Evolutionary conservation across 2,329 filamentous ascomycete genomes (phyloP).

Genomic region (Fusarium penzigii): DNA sequence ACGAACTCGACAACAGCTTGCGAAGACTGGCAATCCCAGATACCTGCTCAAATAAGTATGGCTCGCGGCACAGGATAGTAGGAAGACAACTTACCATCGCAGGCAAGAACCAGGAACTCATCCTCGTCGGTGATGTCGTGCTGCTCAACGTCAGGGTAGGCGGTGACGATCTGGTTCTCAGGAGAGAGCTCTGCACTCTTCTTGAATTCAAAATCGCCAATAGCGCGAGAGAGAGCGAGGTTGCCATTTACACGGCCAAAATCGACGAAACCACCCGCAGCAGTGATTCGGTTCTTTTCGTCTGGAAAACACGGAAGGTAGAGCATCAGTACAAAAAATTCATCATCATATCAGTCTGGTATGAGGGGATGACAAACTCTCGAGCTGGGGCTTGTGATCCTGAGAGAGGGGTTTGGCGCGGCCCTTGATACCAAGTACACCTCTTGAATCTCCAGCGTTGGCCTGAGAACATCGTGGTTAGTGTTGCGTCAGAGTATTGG

Average conservation of each 20-base stretch:
- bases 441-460: constrained; percentile 95
- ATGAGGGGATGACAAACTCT: constrained; percentile 62
- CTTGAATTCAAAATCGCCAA: constrained; percentile 99
- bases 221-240: constrained; percentile 91
- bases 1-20: constrained; percentile 98
- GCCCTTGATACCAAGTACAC: constrained; percentile 93
- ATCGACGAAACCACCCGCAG: constrained; percentile 95
- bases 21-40: constrained; percentile 99
- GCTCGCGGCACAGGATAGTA: constrained; percentile 8
- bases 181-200: constrained; percentile 95
- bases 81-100: constrained; percentile 68
- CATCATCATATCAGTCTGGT: constrained; percentile 8
- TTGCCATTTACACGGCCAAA: constrained; percentile 99
- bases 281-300: constrained; percentile 94
- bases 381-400: constrained; percentile 98
- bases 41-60: constrained; percentile 61
- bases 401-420: constrained; percentile 97
- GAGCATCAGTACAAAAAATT: constrained; percentile 17
- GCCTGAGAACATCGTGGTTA: constrained; percentile 57
- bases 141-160: constrained; percentile 89
- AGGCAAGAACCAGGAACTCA: constrained; percentile 91
- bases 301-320: constrained; percentile 48
- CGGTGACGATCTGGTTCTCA: constrained; percentile 98
- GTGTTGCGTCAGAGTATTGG: constrained; percentile 10
- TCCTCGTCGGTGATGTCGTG: constrained; percentile 92